Percentiles rank a stretch among this genome's conserved stretches.
Evolutionary conservation across 768 basidiomycete genomes (phyloP).

Genomic region (Roridomyces roridus): DNA sequence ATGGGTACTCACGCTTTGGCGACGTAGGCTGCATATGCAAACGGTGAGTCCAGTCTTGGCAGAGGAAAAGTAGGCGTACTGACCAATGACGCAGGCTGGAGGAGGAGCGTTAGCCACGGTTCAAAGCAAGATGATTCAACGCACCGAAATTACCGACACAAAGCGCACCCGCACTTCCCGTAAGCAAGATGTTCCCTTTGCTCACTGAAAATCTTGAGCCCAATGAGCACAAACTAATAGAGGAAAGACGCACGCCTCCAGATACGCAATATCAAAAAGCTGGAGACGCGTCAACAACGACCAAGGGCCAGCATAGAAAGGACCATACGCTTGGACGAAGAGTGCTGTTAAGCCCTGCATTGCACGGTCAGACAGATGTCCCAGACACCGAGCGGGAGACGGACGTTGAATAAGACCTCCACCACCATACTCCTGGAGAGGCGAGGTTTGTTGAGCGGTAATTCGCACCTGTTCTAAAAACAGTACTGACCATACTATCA

Average conservation of each 20-base stretch:
- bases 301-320: background rate
- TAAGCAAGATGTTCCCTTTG: background rate
- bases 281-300: background rate
- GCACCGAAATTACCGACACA: background rate
- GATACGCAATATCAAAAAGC: background rate
- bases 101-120: background rate
- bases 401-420: slow-evolving; percentile 1
- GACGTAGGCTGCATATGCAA: background rate
- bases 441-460: background rate
- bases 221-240: background rate
- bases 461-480: background rate
- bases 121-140: background rate
- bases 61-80: background rate
- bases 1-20: background rate
- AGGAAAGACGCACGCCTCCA: background rate
- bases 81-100: background rate
- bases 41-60: background rate
- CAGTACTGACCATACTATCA: background rate
- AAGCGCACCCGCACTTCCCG: background rate
- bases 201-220: background rate
- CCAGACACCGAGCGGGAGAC: background rate
- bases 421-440: background rate
- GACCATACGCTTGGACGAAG: background rate
- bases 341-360: background rate
- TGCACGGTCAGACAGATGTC: background rate